Base-by-base conservation (phyloP, 2,329 filamentous ascomycete genomes). In the Hypoxylon sp. region DNA sequence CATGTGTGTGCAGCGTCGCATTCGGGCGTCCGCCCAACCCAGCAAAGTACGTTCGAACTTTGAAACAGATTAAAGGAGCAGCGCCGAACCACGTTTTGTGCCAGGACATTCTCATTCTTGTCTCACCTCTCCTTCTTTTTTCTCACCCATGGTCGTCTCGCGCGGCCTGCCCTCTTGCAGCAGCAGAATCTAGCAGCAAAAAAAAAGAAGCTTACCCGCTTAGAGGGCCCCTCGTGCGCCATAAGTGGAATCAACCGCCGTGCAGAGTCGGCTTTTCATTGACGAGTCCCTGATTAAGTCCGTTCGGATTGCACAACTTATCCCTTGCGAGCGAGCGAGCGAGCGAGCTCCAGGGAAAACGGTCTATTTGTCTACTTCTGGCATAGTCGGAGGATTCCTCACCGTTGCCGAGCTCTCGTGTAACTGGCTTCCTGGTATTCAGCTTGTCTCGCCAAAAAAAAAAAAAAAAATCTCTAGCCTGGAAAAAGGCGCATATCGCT, bases 31-130 rank as follows among this genome's bases (percentile, higher is more conserved):
- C 41, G 50, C 55, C 53, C 60, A 63, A 61, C 60, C 62, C 59
- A 63, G 57, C 60, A 57, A 57, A 34, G 52, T 41, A 46, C n/a
- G n/a, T n/a, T 59, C 63, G 56, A 58, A 62, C 55, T 52, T 51
- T 59, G 47, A 55, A 55, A 55, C 60, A 64, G 62, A 65, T 65
- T 65, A 58, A 61, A 65, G 63, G 63, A 64, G 60, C 60, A 49
- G 48, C 51, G 51, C 62, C 60, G 60, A 61, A 61, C 61, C 62
- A 63, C 58, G 61, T 61, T 60, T 45, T 53, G 55, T 59, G 56
- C 55, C 57, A 57, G 57, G 32, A 31, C 42, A 41, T 50, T 51
- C 40, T 52, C 48, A 29, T 35, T 51, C 31, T 59, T 54, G 55
- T 61, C 58, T 56, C 58, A 59, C 51, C 41, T 55, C 38, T 55